Evolutionary conservation across 345 rosid genomes (phyloP), one percentile per base, ranked within the genome.

Genomic region (Boechera stricta): DNA sequence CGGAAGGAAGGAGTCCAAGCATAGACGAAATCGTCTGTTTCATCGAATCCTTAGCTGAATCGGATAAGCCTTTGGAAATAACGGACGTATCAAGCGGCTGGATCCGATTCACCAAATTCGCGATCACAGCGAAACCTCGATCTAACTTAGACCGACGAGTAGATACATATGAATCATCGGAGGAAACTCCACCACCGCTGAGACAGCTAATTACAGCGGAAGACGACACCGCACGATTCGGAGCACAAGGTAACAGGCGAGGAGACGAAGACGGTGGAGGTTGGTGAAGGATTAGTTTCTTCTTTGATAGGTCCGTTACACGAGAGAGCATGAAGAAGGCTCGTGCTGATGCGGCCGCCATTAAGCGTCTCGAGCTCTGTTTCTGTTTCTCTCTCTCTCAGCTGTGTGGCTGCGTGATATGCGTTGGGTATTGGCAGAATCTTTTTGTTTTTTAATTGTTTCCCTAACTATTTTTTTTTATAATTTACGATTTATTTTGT

Each of bases 1-100:
- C 89, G 6, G 97, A 94, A 10, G 98, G 98, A 18, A 94, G 93
- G 60, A 94, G 84, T 3, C 98, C 98, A 2, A 94, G 90, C 97
- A 94, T 94, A 32, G 94, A 73, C 0, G 97, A 91, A 41, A 94
- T 88, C 67, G 98, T 91, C 84, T 87, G 91, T 80, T 94, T 94
- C 96, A 94, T 94, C 0, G 98, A 91, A 52, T 86, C 97, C 87
- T 83, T 90, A 32, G 97, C 89, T 49, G 94, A 86, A 81, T 88
- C 94, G 47, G 98, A 94, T 73, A 94, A 81, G 49, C 89, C 86
- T 84, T 91, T 87, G 56, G 97, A 90, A 77, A 94, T 84, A 32
- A 84, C 88, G 69, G 89, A 87, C 7, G 75, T 88, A 61, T 94
- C 97, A 15, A 94, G 93, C 48, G 93, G 96, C 80, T 90, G 88